A percentile compares a stretch with the other conserved stretches of the same genome.
These are phyloP conservation scores for Medakamo hakoo DNA, from an alignment of 139 green algal genomes.

Conservation along the genomic window DNA sequence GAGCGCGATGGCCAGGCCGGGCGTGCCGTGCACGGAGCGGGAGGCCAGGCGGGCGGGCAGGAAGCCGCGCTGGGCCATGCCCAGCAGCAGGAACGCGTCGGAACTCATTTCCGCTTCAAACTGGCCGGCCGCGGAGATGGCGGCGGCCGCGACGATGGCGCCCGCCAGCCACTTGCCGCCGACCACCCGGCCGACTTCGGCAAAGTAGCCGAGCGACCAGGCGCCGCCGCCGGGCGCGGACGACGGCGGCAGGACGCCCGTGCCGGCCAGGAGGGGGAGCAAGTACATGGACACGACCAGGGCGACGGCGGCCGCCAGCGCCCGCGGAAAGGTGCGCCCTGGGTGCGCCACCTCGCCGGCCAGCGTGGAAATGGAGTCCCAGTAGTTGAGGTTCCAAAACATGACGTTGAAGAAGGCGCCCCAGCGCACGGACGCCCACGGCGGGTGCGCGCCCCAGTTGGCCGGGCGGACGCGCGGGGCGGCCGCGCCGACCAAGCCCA, in stretches of 20 bases:
- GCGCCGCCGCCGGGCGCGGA: too few relatives aligned
- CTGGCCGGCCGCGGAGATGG: conserved; percentile 77
- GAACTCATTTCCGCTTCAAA: conserved; percentile 92
- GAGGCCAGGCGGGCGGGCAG: conserved; percentile 44
- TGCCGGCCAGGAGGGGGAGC: conserved; percentile 54
- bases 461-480: conserved; percentile 33
- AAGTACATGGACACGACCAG: conserved; percentile 56
- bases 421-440: conserved; percentile 54
- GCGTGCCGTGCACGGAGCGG: conserved; percentile 66
- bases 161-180: conserved; percentile 68
- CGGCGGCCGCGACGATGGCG: conserved; percentile 72
- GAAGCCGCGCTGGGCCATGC: conserved; percentile 93
- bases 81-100: conserved; percentile 79
- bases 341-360: conserved; percentile 67
- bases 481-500: conserved; percentile 33
- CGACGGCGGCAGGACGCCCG: conserved; percentile 37
- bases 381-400: conserved; percentile 95
- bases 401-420: conserved; percentile 83
- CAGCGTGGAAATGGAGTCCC: conserved; percentile 73
- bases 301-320: conserved; percentile 49
- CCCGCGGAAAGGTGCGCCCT: conserved; percentile 66
- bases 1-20: conserved; percentile 53
- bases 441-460: conserved; percentile 46
- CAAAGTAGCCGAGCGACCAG: conserved; percentile 80
- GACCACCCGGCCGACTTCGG: conserved; percentile 46